Percentiles rank a stretch among this genome's conserved stretches.
These are phyloP conservation scores for Cercospora zeina DNA, from an alignment of 2,329 filamentous ascomycete genomes.

Conservation along the genomic window DNA sequence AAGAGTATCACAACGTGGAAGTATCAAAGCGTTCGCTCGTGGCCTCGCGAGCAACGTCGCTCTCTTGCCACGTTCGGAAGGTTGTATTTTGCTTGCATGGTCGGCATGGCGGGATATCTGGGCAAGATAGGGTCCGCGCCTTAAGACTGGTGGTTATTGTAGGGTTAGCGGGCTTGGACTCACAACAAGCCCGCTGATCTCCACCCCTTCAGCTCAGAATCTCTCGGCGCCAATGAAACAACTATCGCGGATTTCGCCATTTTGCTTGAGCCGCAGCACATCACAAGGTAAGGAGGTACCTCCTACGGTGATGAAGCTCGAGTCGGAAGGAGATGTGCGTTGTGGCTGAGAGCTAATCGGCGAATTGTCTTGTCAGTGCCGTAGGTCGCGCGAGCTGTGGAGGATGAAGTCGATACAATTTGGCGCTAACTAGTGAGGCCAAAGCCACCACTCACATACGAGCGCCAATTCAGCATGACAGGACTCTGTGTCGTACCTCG, in stretches of 20 bases:
- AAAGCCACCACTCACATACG: not conserved
- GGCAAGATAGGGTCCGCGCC: constrained; percentile 5
- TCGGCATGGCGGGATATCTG: constrained; percentile 2
- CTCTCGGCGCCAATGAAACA: constrained; percentile 14
- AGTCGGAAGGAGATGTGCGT: not conserved
- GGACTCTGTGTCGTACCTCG: not conserved
- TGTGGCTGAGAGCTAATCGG: constrained; percentile 7
- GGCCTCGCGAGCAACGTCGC: constrained; percentile 9
- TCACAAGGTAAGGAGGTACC: not conserved
- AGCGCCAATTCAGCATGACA: not conserved
- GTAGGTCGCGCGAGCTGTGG: not conserved
- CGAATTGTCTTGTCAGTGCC: not conserved
- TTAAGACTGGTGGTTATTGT: constrained; percentile 7
- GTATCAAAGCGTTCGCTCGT: not conserved
- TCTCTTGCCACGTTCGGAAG: constrained; percentile 14
- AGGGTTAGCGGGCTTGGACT: constrained; percentile 11
- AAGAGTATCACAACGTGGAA: constrained; percentile 1
- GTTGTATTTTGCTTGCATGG: constrained; percentile 12
- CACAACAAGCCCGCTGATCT: constrained; percentile 11
- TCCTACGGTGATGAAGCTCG: constrained; percentile 10
- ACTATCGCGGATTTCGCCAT: constrained; percentile 8
- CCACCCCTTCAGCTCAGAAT: not conserved
- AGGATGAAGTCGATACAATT: constrained; percentile 4
- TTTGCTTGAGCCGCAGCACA: constrained; percentile 11
- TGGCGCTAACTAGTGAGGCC: constrained; percentile 10